Base-by-base conservation (phyloP, 805 yeast species). In the Candida tallmaniae region DNA sequence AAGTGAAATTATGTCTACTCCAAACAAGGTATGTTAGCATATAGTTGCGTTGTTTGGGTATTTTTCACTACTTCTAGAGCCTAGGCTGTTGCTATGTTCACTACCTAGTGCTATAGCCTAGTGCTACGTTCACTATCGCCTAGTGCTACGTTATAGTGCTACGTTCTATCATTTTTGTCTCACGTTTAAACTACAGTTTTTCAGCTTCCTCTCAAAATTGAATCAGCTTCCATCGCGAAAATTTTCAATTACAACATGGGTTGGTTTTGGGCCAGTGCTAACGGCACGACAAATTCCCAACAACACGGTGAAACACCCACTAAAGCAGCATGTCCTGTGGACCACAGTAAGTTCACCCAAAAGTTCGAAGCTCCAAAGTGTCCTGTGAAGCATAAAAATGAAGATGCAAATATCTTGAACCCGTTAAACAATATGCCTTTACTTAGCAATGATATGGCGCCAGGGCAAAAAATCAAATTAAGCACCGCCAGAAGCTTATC, bases 381-480 rank as follows among this genome's bases (percentile, higher is more conserved):
- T 23, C 47, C 47, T 10, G 41, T 40, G 7, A 41, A 35, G 10
- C 26, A 6, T 16, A 63, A 60, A 33, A 59, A 59, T 43, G 56
- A 54, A 25, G 54, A 49, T 32, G 58, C 41, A 45, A 68, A 61
- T 23, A 52, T 54, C 3, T 41, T 87, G 35, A 87, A 90, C 56
- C 95, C 96, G 6, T 56, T 85, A 44, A 93, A 93, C 58, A 85
- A 86, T 54, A 88, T 90, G 87, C 97, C 97, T 2, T 68, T 70
- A 44, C 59, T 87, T n/a, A 70, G 87, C 2, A 68, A 80, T 10
- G 73, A 68, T 29, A 75, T 70, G 49, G 80, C 80, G 4, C 86
- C 93, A 1, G 95, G 94, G 18, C 98, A 93, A 59, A 75, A 72
- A 40, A 47, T 85, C 24, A 78, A 74, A 23, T 66, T 93, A 21